phyloP scores from a whole-genome alignment of 1,139 yeast genomes.

The Saccharomyces pastorianus region DNA sequence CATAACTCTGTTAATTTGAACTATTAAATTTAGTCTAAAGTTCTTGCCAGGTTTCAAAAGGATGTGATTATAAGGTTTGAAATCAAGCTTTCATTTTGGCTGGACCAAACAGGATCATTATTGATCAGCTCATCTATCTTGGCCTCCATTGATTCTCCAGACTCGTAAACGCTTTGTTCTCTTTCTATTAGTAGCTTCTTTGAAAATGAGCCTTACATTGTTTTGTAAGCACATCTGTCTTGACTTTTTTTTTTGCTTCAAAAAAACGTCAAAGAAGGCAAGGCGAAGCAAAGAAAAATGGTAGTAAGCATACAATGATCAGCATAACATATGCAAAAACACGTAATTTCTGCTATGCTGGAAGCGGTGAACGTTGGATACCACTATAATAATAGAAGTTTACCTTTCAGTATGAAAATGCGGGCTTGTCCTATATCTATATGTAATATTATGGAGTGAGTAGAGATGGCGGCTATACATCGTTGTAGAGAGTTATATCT shows the following conservation, averaged over 20 bases:
- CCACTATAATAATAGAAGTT: background rate
- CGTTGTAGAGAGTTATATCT: background rate
- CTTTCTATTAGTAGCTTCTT: background rate
- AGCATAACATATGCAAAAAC: background rate
- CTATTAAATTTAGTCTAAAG: conserved; percentile 41
- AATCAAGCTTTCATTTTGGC: conserved; percentile 15
- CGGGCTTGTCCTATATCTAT: background rate
- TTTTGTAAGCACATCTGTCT: background rate
- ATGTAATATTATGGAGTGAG: background rate
- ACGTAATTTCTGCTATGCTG: background rate
- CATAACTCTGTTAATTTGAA: conserved; percentile 43
- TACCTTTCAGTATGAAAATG: background rate
- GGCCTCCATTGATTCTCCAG: conserved; percentile 1
- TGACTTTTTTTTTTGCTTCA: background rate
- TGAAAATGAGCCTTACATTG: background rate
- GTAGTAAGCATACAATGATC: background rate
- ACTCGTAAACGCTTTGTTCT: background rate
- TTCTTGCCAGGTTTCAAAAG: conserved; percentile 49
- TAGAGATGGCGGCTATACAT: background rate
- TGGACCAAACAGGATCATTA: conserved; percentile 18
- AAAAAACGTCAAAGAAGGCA: background rate
- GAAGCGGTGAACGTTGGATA: background rate
- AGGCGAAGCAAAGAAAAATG: background rate
- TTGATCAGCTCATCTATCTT: conserved; percentile 13
- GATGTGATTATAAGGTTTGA: conserved; percentile 44